A percentile compares a stretch with the other conserved stretches of the same genome.
These are phyloP conservation scores for Clausena lansium DNA, from an alignment of 345 rosid genomes.

Conservation along the genomic window DNA sequence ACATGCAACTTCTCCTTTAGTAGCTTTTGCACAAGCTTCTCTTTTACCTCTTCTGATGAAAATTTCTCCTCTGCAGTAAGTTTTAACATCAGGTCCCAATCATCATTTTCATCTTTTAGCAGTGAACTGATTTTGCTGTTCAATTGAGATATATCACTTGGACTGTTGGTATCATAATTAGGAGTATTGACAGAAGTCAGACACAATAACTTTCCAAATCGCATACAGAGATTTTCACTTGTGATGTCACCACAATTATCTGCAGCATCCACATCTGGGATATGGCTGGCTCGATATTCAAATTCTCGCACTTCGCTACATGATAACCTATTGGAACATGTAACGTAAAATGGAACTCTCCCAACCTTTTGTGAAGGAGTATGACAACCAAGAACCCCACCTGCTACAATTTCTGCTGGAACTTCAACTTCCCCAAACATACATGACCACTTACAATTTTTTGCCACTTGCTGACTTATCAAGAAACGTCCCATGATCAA, in stretches of 20 bases:
- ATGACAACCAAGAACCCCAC: conserved; percentile 74
- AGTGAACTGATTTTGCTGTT: conserved; percentile 57
- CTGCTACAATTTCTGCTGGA: conserved; percentile 66
- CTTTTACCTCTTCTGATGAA: conserved; percentile 35
- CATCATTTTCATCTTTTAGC: conserved; percentile 58
- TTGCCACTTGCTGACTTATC: conserved; percentile 56
- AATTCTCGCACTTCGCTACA: conserved; percentile 98
- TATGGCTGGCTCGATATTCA: conserved; percentile 50
- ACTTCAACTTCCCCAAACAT: conserved; percentile 99
- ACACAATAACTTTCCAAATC: conserved; percentile 57
- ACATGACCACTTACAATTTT: conserved; percentile 72
- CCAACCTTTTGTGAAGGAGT: conserved; percentile 70
- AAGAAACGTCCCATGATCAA: conserved; percentile 33
- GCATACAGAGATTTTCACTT: conserved; percentile 46
- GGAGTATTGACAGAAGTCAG: conserved; percentile 29
- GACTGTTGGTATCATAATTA: conserved; percentile 20
- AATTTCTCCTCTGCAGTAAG: conserved; percentile 33
- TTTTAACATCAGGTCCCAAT: conserved; percentile 55
- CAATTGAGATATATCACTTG: conserved; percentile 42
- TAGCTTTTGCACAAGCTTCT: conserved; percentile 35
- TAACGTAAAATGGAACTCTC: conserved; percentile 84
- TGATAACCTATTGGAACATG: conserved; percentile 87
- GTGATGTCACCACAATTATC: conserved; percentile 20
- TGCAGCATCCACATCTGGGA: conserved; percentile 30
- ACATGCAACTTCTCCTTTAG: conserved; percentile 71